Evolutionary conservation across 1,284 basidiomycete species (phyloP), one percentile per base, ranked within the genome.

Genomic region (Ceratobasidium sp.): DNA sequence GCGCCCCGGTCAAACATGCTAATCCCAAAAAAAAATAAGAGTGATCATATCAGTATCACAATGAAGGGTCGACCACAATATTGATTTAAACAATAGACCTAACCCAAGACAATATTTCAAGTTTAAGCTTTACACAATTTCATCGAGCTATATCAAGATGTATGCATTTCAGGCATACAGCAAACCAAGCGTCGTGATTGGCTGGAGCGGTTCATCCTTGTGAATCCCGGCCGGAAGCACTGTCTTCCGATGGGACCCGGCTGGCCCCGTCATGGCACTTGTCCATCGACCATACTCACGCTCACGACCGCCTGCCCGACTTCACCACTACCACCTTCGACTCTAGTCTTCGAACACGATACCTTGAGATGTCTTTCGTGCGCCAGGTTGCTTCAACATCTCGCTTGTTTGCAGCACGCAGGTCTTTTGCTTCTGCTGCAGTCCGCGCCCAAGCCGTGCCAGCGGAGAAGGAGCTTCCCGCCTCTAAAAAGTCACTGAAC

Each of bases 401-500:
- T 35, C 64, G 52, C 26, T 57, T 52, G 7, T 57, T 57, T 46
- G 28, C n/a, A 9, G 26, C 52, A 41, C 64, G 64, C 38, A 55
- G 64, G 30, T 38, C 64, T 7, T 69, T 69, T 44, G 28, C 64
- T 23, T 57, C 50, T 3, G 32, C 64, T 57, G 64, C 64, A 21
- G 52, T 69, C 28, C 64, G 64, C 23, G 23, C 64, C 32, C 64
- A 55, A 28, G 64, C 64, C 9, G 52, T 50, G 41, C n/a, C 35
- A 44, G 38, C 18, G 5, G 18, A 32, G 28, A 38, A 52, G 13
- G 57, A 46, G 44, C 23, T 57, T 28, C 77, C 78, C 8, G 78
- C 80, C 5, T 77, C 79, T 21, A 83, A 83, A 78, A 77, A 80
- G 49, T 80, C 84, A 44, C 76, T 84, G 74, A 81, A 84, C 75